Percentiles rank a stretch among this genome's conserved stretches.
Conservation (phyloP, 331 rosid species). For the Spiraea crenata region DNA sequence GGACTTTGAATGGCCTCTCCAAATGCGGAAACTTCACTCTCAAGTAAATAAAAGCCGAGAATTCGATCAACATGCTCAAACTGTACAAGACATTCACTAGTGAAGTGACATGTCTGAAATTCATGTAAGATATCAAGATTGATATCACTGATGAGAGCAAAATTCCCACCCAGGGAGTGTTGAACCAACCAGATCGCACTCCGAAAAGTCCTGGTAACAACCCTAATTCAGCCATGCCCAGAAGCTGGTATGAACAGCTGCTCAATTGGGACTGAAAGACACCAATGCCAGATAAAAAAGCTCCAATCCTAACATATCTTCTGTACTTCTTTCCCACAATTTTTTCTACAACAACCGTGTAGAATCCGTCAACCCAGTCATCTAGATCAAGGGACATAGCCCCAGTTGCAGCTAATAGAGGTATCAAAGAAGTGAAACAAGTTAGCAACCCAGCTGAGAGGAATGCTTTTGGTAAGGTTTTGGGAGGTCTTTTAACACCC, state of each 20-base stretch:
- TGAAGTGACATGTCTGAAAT: slow-evolving; percentile 43
- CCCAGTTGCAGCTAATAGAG: slow-evolving; percentile 33
- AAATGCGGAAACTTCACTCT: slow-evolving; percentile 47
- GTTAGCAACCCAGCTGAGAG: slow-evolving; percentile 34
- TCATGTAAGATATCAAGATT: slow-evolving; percentile 34
- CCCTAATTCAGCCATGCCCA: slow-evolving; percentile 76
- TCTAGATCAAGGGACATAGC: slow-evolving; percentile 34
- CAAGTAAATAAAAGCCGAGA: slow-evolving; percentile 52
- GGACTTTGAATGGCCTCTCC: slow-evolving; percentile 60
- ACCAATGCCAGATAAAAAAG: slow-evolving; percentile 60
- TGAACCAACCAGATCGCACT: slow-evolving; percentile 40
- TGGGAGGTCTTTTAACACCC: slow-evolving; percentile 28
- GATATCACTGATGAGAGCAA: slow-evolving; percentile 48
- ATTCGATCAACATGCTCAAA: slow-evolving; percentile 74
- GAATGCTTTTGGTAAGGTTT: slow-evolving; percentile 34
- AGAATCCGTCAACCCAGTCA: slow-evolving; percentile 58
- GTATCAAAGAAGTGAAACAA: slow-evolving; percentile 30
- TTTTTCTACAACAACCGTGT: slow-evolving; percentile 47
- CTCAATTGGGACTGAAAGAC: slow-evolving; percentile 76
- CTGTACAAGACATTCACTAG: slow-evolving; percentile 62
- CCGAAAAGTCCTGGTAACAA: slow-evolving; percentile 51
- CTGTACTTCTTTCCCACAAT: slow-evolving; percentile 64
- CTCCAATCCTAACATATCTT: slow-evolving; percentile 60
- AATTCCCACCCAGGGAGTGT: slow-evolving; percentile 83
- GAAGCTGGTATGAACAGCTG: slow-evolving; percentile 67